phyloP scores from a whole-genome alignment of 257 asterid genomes.

The Solanum acaule region DNA sequence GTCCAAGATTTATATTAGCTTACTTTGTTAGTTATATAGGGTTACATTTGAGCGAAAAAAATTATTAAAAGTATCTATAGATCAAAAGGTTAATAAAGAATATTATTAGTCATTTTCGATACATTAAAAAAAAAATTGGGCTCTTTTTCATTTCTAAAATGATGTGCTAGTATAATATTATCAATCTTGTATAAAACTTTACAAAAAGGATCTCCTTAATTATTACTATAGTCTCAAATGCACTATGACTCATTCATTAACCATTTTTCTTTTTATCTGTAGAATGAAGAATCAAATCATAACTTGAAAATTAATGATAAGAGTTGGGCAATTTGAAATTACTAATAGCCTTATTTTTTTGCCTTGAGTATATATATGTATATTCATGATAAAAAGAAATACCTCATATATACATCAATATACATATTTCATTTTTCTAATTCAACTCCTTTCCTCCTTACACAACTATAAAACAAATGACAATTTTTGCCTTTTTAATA shows the following conservation, averaged over 20 bases:
- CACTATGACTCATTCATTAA: not conserved
- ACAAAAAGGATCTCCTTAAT: not conserved
- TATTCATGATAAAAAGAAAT: not conserved
- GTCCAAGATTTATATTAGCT: no score
- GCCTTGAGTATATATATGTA: not conserved
- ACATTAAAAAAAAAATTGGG: not conserved
- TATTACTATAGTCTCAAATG: not conserved
- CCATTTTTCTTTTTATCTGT: not conserved
- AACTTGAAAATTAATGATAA: not conserved
- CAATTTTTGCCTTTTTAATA: not conserved
- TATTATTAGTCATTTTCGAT: not conserved
- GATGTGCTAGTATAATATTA: not conserved
- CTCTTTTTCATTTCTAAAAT: not conserved
- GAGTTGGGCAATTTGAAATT: not conserved
- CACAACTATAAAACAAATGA: not conserved
- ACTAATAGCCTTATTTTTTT: not conserved
- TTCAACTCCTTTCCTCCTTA: not conserved
- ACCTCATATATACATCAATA: not conserved
- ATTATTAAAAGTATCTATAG: not conserved
- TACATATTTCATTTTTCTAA: not conserved
- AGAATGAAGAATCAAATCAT: not conserved
- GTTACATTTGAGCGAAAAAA: not conserved
- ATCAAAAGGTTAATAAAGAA: not conserved
- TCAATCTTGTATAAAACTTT: not conserved
- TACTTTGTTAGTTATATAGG: not conserved